Base-by-base conservation (phyloP, 441 rosid species). In the Pelargonium fulgidum region DNA sequence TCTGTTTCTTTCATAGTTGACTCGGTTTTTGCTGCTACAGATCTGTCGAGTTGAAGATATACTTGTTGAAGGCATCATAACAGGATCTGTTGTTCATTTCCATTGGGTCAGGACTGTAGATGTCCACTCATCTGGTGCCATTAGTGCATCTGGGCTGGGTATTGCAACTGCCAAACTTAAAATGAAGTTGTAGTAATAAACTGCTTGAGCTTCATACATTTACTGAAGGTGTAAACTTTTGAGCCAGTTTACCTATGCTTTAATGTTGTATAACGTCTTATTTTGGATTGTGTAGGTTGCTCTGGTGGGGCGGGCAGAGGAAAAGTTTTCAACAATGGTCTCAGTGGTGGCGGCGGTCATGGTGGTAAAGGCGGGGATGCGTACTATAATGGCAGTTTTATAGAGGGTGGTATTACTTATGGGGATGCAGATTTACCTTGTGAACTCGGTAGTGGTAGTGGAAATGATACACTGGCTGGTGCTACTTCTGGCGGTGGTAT, bases 391-490 rank as follows among this genome's bases (percentile, higher is more conserved):
- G 93, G 91, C 76, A 84, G 80, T 76, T 82, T 81, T 72, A 74
- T 88, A 1, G 87, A 83, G n/a, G 98, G 96, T 64, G 98, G 98
- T 6, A 74, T 71, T 68, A 48, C 85, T 54, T 92, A 92, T 79
- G 98, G 98, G 70, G 83, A 83, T 83, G 82, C 91, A 62, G 85
- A 89, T 71, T 75, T 92, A 80, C 98, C 98, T 22, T 92, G 98
- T 84, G 98, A 92, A 75, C 95, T 92, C 80, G 98, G 98, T 16
- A 92, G 98, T 67, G 98, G 98, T 68, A 92, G 96, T 80, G 98
- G 98, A 76, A 80, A 87, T 70, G 84, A 83, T 67, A 87, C 82
- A 62, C 85, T 86, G 17, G 76, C 82, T 9, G 89, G 91, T 66
- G 77, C 91, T 68, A 87, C 90, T 69, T 82, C 93, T 62, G 98